A percentile compares a stretch with the other conserved stretches of the same genome.
Conservation (phyloP, 192 early-diverging fungal species). For the Chytriomyces sp. region DNA sequence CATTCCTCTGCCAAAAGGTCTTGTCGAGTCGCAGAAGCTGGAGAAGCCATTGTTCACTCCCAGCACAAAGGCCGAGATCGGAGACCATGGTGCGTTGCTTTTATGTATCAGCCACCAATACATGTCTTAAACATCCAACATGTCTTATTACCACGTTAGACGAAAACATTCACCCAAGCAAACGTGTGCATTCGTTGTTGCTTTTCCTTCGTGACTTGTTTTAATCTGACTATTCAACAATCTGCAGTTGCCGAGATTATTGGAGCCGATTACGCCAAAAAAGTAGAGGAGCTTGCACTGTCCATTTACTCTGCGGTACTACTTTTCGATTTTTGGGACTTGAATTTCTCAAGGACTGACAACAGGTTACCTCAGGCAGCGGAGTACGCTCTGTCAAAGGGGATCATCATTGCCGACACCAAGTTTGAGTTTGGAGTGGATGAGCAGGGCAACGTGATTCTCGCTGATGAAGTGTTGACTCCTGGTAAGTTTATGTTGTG, state of each 20-base stretch:
- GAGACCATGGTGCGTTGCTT: conserved; percentile 77
- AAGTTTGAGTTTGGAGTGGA: conserved; percentile 99
- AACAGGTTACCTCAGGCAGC: conserved; percentile 60
- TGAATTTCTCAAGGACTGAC: neutral
- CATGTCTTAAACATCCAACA: conserved; percentile 30
- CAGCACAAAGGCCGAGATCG: conserved; percentile 98
- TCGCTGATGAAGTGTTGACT: conserved; percentile 97
- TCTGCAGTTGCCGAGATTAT: conserved; percentile 74
- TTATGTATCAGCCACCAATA: neutral
- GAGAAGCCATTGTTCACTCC: conserved; percentile 89
- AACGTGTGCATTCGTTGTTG: conserved; percentile 49
- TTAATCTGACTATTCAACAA: too few relatives aligned
- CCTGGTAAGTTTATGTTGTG: conserved; percentile 67
- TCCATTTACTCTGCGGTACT: conserved; percentile 76
- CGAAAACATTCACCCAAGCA: conserved; percentile 96
- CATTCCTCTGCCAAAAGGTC: conserved; percentile 77
- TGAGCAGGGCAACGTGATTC: conserved; percentile 73
- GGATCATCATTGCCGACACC: conserved; percentile 99
- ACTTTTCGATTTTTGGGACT: conserved; percentile 1
- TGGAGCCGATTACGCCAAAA: conserved; percentile 75
- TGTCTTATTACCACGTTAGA: conserved; percentile 58
- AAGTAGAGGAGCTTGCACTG: conserved; percentile 76
- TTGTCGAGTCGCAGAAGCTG: conserved; percentile 87
- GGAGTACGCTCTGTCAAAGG: conserved; percentile 78
- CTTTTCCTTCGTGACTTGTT: neutral